Base-by-base conservation (phyloP, 2,329 filamentous ascomycete species). In the Cladorrhinum sp. region DNA sequence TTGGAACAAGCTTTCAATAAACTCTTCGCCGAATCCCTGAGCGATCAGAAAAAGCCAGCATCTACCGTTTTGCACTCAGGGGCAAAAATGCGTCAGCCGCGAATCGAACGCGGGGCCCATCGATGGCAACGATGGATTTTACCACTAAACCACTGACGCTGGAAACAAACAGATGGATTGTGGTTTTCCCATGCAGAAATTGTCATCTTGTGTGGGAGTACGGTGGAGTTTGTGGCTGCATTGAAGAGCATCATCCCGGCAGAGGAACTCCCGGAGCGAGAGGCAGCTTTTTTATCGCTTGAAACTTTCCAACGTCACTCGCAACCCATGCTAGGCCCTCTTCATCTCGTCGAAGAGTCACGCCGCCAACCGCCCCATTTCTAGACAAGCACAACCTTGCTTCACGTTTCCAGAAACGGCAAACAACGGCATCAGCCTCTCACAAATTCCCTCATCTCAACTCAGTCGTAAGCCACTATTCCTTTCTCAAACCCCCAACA, bases 51-150 rank as follows among this genome's bases (percentile, higher is more conserved):
- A 9, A 28, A 9, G 4, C 26, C 26, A 9, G 26, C 26, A 5
- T 9, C 26, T 28, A 28, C 26, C 26, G 9, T 28, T 5, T 5
- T 28, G 26, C 9, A 28, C 33, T 3, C 7, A 16, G 33, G 12
- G 3, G 33, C 33, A 36, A 36, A 36, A 24, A 30, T 67, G 66
- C 66, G 62, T 64, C 66, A 67, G 66, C 66, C 66, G 66, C 61
- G 66, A 67, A 67, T 67, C 66, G 63, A 67, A 67, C 64, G 59
- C 66, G 66, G 66, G 64, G 76, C 77, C 75, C 76, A 77, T 79
- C 77, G 76, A 79, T 79, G 77, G 77, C 77, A 80, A 79, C 77
- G 77, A 79, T 77, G 76, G 75, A 79, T 80, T 79, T 78, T 80
- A 80, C 77, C 77, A 79, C 76, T 80, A 79, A 79, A 79, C 77